phyloP scores from a whole-genome alignment of 139 green algal genomes.

The Chlorokybus atmophyticus region DNA sequence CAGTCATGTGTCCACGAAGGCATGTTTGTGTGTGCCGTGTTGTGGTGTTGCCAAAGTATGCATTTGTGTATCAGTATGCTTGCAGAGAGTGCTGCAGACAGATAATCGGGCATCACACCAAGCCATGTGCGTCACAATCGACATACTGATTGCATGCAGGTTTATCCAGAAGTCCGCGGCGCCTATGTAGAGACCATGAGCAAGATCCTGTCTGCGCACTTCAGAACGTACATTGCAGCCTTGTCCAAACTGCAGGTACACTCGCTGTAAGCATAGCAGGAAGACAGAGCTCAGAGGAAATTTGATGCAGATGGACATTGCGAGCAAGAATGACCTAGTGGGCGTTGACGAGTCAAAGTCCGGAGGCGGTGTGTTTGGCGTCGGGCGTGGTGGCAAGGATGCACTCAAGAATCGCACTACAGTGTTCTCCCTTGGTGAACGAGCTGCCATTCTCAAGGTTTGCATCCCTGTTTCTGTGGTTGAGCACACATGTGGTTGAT shows the following conservation, averaged over 20 bases:
- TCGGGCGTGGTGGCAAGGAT: not conserved
- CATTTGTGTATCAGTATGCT: too few species aligned
- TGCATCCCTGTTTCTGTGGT: too few species aligned
- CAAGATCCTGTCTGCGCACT: constrained; percentile 64
- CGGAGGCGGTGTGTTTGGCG: not conserved
- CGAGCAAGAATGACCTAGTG: constrained; percentile 37
- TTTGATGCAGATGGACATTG: constrained; percentile 38
- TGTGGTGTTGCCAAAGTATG: too few species aligned
- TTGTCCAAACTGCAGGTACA: constrained; percentile 63
- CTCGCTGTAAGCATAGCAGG: too few species aligned
- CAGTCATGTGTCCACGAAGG: too few species aligned
- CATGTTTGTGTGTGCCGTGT: too few species aligned
- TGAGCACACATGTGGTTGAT: too few species aligned
- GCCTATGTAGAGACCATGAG: constrained; percentile 70
- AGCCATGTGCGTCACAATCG: too few species aligned
- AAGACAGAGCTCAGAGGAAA: too few species aligned
- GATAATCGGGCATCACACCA: too few species aligned
- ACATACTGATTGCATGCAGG: too few species aligned
- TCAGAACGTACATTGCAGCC: constrained; percentile 66
- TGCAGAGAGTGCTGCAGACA: too few species aligned
- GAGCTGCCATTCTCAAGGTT: constrained; percentile 18
- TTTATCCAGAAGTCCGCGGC: constrained; percentile 40
- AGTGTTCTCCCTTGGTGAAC: constrained; percentile 25
- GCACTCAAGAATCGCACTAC: constrained; percentile 24
- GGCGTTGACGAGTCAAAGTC: constrained; percentile 20